Evolutionary conservation across 257 asterid species (phyloP).

Genomic region (Ophiorrhiza pumila): DNA sequence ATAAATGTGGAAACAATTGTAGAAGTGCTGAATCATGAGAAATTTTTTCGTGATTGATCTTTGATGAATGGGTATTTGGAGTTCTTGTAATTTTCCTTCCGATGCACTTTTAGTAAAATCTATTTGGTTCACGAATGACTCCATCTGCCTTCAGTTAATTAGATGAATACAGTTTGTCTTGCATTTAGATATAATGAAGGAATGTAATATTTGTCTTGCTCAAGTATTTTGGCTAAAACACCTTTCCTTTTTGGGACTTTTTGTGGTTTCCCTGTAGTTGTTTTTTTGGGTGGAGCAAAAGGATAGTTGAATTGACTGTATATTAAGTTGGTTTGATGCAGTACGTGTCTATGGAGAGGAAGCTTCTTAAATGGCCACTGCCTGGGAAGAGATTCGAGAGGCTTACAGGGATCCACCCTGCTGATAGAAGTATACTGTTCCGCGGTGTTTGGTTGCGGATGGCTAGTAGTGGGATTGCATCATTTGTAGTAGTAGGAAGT

Average conservation of each 20-base stretch:
- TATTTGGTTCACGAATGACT: too few species aligned
- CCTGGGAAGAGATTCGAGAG: slow-evolving; percentile 85
- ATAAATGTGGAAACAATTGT: too few species aligned
- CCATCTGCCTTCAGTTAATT: too few species aligned
- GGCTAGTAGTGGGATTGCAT: slow-evolving; percentile 84
- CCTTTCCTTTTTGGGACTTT: background rate
- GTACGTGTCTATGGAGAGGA: slow-evolving; percentile 81
- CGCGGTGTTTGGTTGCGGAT: slow-evolving; percentile 71
- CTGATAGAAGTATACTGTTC: slow-evolving; percentile 67
- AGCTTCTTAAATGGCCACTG: slow-evolving; percentile 65
- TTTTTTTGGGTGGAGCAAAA: background rate
- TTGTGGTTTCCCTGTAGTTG: background rate
- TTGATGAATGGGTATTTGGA: too few species aligned
- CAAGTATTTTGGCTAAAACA: background rate
- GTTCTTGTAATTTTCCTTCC: too few species aligned
- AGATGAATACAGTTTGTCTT: too few species aligned
- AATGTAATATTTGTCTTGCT: background rate
- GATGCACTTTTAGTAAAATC: too few species aligned
- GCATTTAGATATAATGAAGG: too few species aligned
- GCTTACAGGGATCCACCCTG: slow-evolving; percentile 81
- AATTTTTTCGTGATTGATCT: too few species aligned
- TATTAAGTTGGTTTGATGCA: slow-evolving; percentile 37
- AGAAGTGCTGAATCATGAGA: too few species aligned
- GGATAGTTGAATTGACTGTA: background rate
- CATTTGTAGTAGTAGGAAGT: slow-evolving; percentile 69